Conservation (phyloP, 305 asterid genomes). For the Fraxinus greggii region DNA sequence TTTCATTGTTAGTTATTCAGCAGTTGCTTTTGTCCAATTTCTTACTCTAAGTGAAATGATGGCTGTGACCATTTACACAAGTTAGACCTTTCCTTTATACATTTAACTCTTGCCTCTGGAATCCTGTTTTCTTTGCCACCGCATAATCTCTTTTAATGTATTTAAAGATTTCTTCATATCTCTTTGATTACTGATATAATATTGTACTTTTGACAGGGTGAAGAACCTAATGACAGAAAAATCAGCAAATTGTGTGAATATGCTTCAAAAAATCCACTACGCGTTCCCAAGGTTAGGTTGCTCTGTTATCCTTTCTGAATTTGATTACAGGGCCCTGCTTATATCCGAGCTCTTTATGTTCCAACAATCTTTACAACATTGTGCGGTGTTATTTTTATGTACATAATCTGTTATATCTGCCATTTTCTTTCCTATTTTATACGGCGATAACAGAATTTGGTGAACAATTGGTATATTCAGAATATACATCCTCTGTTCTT, state of each 20-base stretch:
- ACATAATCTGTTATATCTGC: background rate
- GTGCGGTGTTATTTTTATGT: background rate
- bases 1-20: background rate
- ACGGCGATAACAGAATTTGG: background rate
- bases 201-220: slow-evolving; percentile 48
- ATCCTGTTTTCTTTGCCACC: background rate
- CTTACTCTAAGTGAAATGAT: background rate
- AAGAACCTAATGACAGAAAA: slow-evolving; percentile 73
- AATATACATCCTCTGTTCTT: background rate
- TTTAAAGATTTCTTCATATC: slow-evolving; percentile 7
- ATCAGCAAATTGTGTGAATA: slow-evolving; percentile 75
- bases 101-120: background rate
- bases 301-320: slow-evolving; percentile 14
- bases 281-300: slow-evolving; percentile 69
- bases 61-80: background rate
- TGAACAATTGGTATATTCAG: background rate
- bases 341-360: background rate
- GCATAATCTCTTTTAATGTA: background rate
- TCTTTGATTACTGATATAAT: slow-evolving; percentile 18
- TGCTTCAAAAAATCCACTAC: slow-evolving; percentile 72
- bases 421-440: slow-evolving; percentile 5
- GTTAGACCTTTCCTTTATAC: background rate
- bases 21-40: background rate
- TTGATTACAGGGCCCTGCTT: background rate
- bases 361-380: background rate